Conservation (phyloP, 306 rosid species). For the Vigna unguiculata region DNA sequence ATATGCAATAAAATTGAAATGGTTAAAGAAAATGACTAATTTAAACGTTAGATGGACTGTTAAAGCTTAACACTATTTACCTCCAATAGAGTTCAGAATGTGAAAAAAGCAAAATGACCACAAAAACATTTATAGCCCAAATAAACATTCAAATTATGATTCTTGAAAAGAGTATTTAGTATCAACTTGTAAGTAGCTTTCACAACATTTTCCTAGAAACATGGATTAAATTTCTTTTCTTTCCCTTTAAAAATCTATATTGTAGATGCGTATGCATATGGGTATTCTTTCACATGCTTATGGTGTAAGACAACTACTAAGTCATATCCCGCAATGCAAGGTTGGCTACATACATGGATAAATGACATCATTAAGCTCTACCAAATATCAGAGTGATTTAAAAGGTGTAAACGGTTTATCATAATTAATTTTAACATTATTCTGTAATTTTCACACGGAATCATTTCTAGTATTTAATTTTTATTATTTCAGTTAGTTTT, state of each 20-base stretch:
- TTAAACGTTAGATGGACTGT: slow-evolving; percentile 21
- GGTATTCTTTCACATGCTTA: slow-evolving; percentile 14
- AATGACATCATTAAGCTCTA: slow-evolving; percentile 11
- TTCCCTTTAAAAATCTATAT: neutral
- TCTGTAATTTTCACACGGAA: neutral
- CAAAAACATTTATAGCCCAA: slow-evolving; percentile 3
- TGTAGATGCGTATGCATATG: neutral
- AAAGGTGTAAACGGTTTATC: neutral
- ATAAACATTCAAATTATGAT: slow-evolving; percentile 8
- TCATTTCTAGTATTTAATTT: no score
- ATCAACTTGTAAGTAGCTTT: neutral
- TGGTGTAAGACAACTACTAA: neutral
- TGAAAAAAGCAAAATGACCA: neutral
- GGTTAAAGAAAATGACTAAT: slow-evolving; percentile 12
- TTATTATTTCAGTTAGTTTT: neutral
- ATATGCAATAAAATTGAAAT: slow-evolving; percentile 32
- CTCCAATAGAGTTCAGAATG: slow-evolving; percentile 2
- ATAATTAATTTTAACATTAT: neutral
- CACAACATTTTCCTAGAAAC: slow-evolving; percentile 21
- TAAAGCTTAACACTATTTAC: slow-evolving; percentile 3
- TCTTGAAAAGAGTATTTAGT: neutral
- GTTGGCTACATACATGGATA: neutral
- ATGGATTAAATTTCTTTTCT: neutral
- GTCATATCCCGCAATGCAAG: neutral
- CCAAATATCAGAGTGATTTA: neutral